Percentiles rank a stretch among this genome's conserved stretches.
phyloP scores from a whole-genome alignment of 352 stramenopile genomes.

The Labyrinthula sp. region DNA sequence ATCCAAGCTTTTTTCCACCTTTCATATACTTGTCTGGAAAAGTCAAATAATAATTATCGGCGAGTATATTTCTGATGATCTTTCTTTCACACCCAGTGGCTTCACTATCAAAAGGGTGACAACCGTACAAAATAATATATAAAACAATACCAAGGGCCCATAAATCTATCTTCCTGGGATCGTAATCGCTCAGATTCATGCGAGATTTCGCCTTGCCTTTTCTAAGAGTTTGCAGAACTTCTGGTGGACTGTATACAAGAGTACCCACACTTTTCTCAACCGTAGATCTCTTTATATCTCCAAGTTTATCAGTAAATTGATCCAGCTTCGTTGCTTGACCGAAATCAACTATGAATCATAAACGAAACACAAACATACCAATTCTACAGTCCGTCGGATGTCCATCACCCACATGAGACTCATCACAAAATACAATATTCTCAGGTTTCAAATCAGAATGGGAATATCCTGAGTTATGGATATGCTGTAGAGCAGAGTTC shows the following conservation, averaged over 20 bases:
- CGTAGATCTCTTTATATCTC: too few species aligned
- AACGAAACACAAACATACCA: too few species aligned
- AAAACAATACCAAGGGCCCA: slow-evolving; percentile 27
- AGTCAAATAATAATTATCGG: slow-evolving; percentile 20
- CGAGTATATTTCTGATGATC: slow-evolving; percentile 21
- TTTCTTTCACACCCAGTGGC: slow-evolving; percentile 18
- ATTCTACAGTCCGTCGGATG: slow-evolving; percentile 15
- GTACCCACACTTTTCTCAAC: too few species aligned
- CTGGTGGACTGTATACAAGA: too few species aligned
- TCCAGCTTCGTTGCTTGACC: too few species aligned
- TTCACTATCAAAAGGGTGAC: slow-evolving; percentile 24
- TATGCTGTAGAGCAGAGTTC: slow-evolving; percentile 12
- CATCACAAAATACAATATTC: slow-evolving; percentile 23
- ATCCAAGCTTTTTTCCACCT: slow-evolving; percentile 14
- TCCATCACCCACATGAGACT: slow-evolving; percentile 12
- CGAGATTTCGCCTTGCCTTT: too few species aligned
- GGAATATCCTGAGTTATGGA: slow-evolving; percentile 27
- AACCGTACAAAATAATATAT: slow-evolving; percentile 28
- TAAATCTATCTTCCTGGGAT: slow-evolving; percentile 25
- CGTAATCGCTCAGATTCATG: slow-evolving; percentile 5
- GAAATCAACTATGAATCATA: too few species aligned
- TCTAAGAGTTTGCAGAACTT: too few species aligned
- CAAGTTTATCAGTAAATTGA: too few species aligned
- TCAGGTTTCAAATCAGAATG: slow-evolving; percentile 25
- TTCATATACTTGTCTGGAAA: slow-evolving; percentile 16